Evolutionary conservation across 1,284 basidiomycete species (phyloP), one percentile per base, ranked within the genome.

Genomic region (Fomitiporia mediterranea): DNA sequence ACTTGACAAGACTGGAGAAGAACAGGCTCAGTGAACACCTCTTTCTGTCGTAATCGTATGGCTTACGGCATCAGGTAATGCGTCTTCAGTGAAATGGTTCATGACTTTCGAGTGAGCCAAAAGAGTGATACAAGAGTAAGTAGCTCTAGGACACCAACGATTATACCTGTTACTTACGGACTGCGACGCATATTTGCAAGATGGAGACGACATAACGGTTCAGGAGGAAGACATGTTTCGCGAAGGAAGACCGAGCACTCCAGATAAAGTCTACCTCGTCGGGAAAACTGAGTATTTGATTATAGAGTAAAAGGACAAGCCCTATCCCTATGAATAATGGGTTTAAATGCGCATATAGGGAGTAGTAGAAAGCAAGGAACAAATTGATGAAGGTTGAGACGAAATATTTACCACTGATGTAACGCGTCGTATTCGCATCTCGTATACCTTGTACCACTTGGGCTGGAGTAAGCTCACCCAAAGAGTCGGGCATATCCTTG

Each of bases 201-300:
- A 48, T 34, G 5, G 53, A 9, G 4, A 61, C 53, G 3, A 63
- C 2, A 37, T 67, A 67, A 2, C 64, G 60, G 50, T 63, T 65
- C 2, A 54, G 3, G 19, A 67, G 51, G 51, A 66, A 65, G 2
- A 58, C 32, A 23, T 52, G 52, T 32, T 62, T 62, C 25, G 51
- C 44, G 38, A 61, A 47, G 6, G 63, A 63, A n/a, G 39, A 35
- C n/a, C 49, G 55, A 7, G 61, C 58, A 7, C 46, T 58, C 64
- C 64, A 65, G 40, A 67, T 39, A 46, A 61, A 55, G 15, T 58
- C 38, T 19, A 67, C 54, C 57, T 68, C 67, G 42, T 65, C 61
- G 4, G 40, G 39, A 21, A 68, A 56, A 1, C 65, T 68, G 21
- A 67, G 38, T 27, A 58, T 40, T 35, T 67, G 65, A 50, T 68